Conservation (phyloP, 371 early-diverging fungal species). For the Syncephalastrum racemosum region DNA sequence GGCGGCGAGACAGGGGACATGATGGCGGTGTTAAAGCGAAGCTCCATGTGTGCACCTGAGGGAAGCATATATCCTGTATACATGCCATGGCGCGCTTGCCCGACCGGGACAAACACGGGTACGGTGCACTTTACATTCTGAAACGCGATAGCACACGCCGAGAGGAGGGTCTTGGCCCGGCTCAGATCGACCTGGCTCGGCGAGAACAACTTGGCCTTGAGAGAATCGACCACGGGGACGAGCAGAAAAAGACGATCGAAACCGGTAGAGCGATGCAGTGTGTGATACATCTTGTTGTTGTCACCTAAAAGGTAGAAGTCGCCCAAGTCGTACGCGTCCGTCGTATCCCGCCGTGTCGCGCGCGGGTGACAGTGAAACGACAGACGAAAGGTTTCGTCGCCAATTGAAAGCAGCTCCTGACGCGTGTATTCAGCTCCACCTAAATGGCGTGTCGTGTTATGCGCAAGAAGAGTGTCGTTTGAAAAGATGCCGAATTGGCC, state of each 20-base stretch:
- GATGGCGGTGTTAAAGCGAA: slow-evolving; percentile 62
- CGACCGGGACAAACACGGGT: slow-evolving; percentile 77
- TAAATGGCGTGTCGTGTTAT: not conserved
- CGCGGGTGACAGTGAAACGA: slow-evolving; percentile 48
- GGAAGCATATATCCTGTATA: slow-evolving; percentile 61
- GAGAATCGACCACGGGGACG: slow-evolving; percentile 30
- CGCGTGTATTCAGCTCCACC: slow-evolving; percentile 24
- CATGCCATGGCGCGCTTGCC: slow-evolving; percentile 60
- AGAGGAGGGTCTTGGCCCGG: slow-evolving; percentile 66
- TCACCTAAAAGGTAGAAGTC: slow-evolving; percentile 25
- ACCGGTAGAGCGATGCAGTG: slow-evolving; percentile 68
- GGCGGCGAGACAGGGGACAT: slow-evolving; percentile 58
- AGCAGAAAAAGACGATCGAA: slow-evolving; percentile 48
- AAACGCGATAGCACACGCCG: slow-evolving; percentile 74
- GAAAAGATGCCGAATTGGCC: slow-evolving; percentile 50
- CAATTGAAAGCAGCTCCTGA: slow-evolving; percentile 34
- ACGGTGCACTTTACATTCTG: slow-evolving; percentile 70
- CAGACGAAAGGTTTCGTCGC: slow-evolving; percentile 44
- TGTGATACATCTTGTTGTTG: slow-evolving; percentile 42
- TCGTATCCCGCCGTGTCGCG: not conserved
- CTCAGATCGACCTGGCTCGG: slow-evolving; percentile 50
- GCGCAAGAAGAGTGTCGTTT: slow-evolving; percentile 24
- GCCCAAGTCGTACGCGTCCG: slow-evolving; percentile 20
- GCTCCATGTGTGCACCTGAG: slow-evolving; percentile 25
- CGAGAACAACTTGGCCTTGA: slow-evolving; percentile 33